Evolutionary conservation across 2,329 filamentous ascomycete species (phyloP).

Genomic region (Exophiala dermatitidis): DNA sequence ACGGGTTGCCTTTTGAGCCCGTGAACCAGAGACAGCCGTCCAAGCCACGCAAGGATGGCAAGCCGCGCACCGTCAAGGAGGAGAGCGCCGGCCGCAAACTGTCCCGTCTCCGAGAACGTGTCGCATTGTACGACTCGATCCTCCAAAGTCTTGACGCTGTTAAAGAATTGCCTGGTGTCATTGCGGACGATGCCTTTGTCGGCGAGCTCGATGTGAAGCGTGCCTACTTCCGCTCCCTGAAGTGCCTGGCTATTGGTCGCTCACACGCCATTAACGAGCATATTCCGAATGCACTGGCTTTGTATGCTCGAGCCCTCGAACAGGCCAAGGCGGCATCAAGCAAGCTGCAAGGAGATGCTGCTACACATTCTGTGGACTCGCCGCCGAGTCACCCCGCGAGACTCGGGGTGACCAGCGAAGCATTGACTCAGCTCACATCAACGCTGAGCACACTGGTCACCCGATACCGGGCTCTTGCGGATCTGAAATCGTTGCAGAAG

Average conservation of each 20-base stretch:
- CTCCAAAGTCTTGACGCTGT: constrained; percentile 86
- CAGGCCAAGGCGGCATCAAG: constrained; percentile 50
- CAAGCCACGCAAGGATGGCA: constrained; percentile 45
- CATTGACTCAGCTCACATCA: constrained; percentile 52
- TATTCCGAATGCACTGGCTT: constrained; percentile 71
- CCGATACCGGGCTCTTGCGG: constrained; percentile 76
- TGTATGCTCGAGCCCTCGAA: constrained; percentile 65
- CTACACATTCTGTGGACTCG: constrained; percentile 29
- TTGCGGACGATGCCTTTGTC: constrained; percentile 69
- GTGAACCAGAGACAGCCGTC: constrained; percentile 45
- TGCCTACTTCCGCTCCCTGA: constrained; percentile 80
- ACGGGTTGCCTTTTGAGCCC: constrained; percentile 58
- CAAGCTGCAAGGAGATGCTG: constrained; percentile 41
- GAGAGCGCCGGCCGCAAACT: constrained; percentile 69
- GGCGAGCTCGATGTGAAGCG: constrained; percentile 69
- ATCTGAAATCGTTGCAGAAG: constrained; percentile 53
- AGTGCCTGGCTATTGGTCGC: constrained; percentile 78
- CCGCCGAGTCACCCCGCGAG: no score
- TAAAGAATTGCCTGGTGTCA: constrained; percentile 81
- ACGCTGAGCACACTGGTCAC: constrained; percentile 66
- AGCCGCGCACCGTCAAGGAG: constrained; percentile 45
- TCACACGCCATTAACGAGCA: constrained; percentile 71
- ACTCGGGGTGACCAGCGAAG: constrained; percentile 57
- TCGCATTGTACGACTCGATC: constrained; percentile 84
- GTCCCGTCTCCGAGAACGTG: constrained; percentile 73